phyloP scores from a whole-genome alignment of 1,284 basidiomycete species.

The Phellopilus nigrolimitatus region DNA sequence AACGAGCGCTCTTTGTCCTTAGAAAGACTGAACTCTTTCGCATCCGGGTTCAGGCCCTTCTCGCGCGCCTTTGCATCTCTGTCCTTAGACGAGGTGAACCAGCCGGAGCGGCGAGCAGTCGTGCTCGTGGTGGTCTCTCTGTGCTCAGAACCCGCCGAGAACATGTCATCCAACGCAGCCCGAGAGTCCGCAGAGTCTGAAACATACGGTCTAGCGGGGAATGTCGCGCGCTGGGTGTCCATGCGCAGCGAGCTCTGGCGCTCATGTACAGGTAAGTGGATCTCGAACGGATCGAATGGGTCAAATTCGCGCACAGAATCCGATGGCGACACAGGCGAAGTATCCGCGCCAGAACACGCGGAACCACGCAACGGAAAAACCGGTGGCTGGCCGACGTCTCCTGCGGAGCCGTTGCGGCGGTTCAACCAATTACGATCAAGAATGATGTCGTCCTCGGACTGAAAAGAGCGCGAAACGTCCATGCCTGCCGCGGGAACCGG shows the following conservation, averaged over 20 bases:
- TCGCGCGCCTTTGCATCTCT: slow-evolving; percentile 9
- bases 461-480: slow-evolving; percentile 47
- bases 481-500: slow-evolving; percentile 22
- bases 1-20: slow-evolving; percentile 20
- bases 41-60: slow-evolving; percentile 34
- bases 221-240: slow-evolving; percentile 17
- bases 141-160: not conserved
- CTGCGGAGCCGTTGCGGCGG: slow-evolving; percentile 6
- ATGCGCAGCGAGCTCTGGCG: slow-evolving; percentile 10
- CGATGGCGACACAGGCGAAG: slow-evolving; percentile 15
- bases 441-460: slow-evolving; percentile 49
- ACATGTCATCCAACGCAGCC: not conserved
- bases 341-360: not conserved
- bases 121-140: not conserved
- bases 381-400: slow-evolving; percentile 46
- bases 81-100: slow-evolving; percentile 19
- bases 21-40: slow-evolving; percentile 32
- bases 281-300: slow-evolving; percentile 9
- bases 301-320: not conserved
- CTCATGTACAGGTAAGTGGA: slow-evolving; percentile 6
- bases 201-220: not conserved
- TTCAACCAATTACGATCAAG: slow-evolving; percentile 45
- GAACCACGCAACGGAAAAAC: slow-evolving; percentile 21
- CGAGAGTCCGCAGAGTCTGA: not conserved
- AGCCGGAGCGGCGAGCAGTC: slow-evolving; percentile 13